Percentiles rank a stretch among this genome's conserved stretches.
phyloP scores from a whole-genome alignment of 225 moss, liverwort and hornwort species.

The Pleurozium schreberi region DNA sequence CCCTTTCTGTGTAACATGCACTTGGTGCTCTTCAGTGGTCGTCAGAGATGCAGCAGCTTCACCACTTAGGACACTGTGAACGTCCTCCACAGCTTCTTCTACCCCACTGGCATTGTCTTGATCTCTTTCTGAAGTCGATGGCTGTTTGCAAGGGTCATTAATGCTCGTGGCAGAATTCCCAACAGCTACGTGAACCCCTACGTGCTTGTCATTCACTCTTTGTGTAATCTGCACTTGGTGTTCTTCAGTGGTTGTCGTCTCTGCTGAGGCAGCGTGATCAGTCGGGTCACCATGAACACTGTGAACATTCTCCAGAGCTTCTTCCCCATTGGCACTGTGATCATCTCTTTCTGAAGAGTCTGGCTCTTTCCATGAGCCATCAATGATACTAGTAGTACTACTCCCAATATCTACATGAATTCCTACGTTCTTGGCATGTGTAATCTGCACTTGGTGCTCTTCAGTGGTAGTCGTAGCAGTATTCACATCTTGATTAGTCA shows the following conservation, averaged over 20 bases:
- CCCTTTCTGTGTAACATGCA: not conserved
- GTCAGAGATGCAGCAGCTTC: not conserved
- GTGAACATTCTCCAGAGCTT: not conserved
- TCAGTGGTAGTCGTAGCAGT: not conserved
- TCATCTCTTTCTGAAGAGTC: not conserved
- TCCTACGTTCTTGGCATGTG: not conserved
- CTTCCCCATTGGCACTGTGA: not conserved
- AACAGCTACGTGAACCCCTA: slow-evolving; percentile 1
- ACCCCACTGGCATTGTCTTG: not conserved
- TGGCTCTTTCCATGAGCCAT: slow-evolving; percentile 11
- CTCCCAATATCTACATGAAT: slow-evolving; percentile 9
- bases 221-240: not conserved
- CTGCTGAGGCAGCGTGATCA: not conserved
- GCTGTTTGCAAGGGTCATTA: slow-evolving; percentile 19
- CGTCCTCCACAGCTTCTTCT: not conserved
- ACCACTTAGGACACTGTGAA: not conserved
- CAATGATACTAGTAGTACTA: not conserved
- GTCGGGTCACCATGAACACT: not conserved
- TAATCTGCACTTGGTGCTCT: not conserved
- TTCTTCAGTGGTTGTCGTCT: not conserved
- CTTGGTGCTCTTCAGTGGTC: not conserved
- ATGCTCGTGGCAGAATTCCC: not conserved
- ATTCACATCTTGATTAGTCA: not conserved
- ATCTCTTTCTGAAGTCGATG: not conserved
- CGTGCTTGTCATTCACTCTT: not conserved